Base-by-base conservation (phyloP, 2,329 filamentous ascomycete genomes). In the Acrocalymma vagum region DNA sequence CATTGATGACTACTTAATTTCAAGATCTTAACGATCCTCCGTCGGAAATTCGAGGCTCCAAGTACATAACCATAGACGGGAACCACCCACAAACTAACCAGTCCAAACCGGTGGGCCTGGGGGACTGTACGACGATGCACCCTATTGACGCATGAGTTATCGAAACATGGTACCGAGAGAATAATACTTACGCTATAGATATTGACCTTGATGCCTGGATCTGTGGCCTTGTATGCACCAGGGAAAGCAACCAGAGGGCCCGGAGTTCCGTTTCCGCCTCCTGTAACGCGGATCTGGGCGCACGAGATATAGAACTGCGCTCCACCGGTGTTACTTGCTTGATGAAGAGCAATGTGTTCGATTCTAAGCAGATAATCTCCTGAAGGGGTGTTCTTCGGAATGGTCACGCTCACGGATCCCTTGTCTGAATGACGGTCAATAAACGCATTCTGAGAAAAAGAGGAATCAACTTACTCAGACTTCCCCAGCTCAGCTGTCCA, bases 241-340 rank as follows among this genome's bases (percentile, higher is more conserved):
- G 74, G 73, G 47, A 76, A 74, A 29, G 64, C 55, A 10, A 70
- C 69, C n/a, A 72, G 50, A 3, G 71, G 70, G 0, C 53, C 41
- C 1, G 73, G 72, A 5, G 32, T 60, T 30, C 68, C 70, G 30
- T 44, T 65, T 3, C 71, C 71, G 14, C 64, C 62, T 8, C 68
- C 67, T 9, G 61, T 65, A 32, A 78, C 68, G 45, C 68, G 69
- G 36, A 78, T 47, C 63, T 78, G 75, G 0, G 70, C 72, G 53
- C 75, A 78, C 4, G 66, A 66, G 31, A 75, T 69, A 54, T 77
- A 77, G 51, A 77, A 73, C 57, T 77, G 69, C 3, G 69, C 69
- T 10, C 68, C 67, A 6, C 57, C 56, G n/a, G 48, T 30, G 9
- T 45, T 41, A 28, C 53, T 48, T 4, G 69, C 72, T 33, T 65